These are phyloP conservation scores for Cyclaneusma minus DNA, from an alignment of 2,329 filamentous ascomycete species.

Conservation along the genomic window DNA sequence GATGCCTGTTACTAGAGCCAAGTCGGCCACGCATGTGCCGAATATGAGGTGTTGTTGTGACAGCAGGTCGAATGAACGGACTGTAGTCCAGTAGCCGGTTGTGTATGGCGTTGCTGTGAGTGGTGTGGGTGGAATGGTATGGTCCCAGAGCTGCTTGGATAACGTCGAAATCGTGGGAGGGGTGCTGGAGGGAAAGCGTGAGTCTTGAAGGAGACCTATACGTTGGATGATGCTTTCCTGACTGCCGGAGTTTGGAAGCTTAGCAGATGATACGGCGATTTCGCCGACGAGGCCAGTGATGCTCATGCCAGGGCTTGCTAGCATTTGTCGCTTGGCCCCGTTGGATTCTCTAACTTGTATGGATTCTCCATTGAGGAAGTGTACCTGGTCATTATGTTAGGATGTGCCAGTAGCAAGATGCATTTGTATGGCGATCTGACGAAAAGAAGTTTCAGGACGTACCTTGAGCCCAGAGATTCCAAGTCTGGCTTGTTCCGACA, in stretches of 20 bases:
- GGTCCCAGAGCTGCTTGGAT: slow-evolving; percentile 5
- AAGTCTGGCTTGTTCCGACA: slow-evolving; percentile 1
- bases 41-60: slow-evolving; percentile 5
- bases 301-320: slow-evolving; percentile 2
- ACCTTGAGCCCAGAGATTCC: slow-evolving; percentile 6
- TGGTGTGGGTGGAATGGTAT: slow-evolving; percentile 2
- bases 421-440: too few relatives aligned
- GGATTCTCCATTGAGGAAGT: slow-evolving; percentile 2
- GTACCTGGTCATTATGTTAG: too few relatives aligned
- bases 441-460: slow-evolving; percentile 3
- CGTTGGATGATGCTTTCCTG: slow-evolving; percentile 7
- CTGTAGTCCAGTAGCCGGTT: slow-evolving; percentile 7
- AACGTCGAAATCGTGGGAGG: slow-evolving; percentile 1
- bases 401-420: too few relatives aligned
- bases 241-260: not conserved
- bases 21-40: slow-evolving; percentile 1
- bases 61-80: slow-evolving; percentile 5
- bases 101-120: slow-evolving; percentile 4
- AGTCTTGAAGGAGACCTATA: slow-evolving; percentile 6
- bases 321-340: slow-evolving; percentile 4
- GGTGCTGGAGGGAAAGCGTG: slow-evolving; percentile 2
- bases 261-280: slow-evolving; percentile 1
- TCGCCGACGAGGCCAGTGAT: slow-evolving; percentile 5
- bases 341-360: slow-evolving; percentile 2
- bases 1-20: slow-evolving; percentile 4